A percentile compares a stretch with the other conserved stretches of the same genome.
Evolutionary conservation across 73 alveolate genomes (phyloP).

Genomic region (Breviolum minutum): DNA sequence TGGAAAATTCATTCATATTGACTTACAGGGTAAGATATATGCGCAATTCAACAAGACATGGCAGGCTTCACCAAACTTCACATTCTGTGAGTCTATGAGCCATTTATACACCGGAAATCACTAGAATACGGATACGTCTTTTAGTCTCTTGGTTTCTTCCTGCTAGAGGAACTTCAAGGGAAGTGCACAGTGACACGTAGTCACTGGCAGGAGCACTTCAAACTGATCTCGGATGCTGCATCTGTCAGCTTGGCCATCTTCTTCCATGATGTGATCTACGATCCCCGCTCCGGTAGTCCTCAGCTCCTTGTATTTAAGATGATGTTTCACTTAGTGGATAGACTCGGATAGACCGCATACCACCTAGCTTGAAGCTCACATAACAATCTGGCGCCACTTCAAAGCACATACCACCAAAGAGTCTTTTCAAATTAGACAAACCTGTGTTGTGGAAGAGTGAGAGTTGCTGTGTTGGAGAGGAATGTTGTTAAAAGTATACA

Average conservation of each 20-base stretch:
- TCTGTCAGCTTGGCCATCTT: constrained; percentile 71
- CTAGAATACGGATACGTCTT: neutral
- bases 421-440: neutral
- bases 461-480: too few species aligned
- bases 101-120: neutral
- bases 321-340: too few species aligned
- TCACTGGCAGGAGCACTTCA: constrained; percentile 33
- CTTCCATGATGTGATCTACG: constrained; percentile 84
- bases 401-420: too few species aligned
- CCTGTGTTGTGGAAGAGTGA: neutral
- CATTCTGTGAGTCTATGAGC: neutral
- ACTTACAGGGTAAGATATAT: too few species aligned
- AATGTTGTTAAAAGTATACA: too few species aligned
- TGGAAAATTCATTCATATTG: too few species aligned
- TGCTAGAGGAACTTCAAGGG: too few species aligned
- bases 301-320: neutral
- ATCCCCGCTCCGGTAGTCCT: constrained; percentile 63
- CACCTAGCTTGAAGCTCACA: neutral
- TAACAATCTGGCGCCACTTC: too few species aligned
- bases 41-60: too few species aligned
- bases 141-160: too few species aligned
- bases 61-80: too few species aligned
- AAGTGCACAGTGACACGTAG: neutral
- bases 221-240: constrained; percentile 21
- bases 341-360: too few species aligned